Conservation (phyloP, 306 rosid genomes). For the Quillaja saponaria region DNA sequence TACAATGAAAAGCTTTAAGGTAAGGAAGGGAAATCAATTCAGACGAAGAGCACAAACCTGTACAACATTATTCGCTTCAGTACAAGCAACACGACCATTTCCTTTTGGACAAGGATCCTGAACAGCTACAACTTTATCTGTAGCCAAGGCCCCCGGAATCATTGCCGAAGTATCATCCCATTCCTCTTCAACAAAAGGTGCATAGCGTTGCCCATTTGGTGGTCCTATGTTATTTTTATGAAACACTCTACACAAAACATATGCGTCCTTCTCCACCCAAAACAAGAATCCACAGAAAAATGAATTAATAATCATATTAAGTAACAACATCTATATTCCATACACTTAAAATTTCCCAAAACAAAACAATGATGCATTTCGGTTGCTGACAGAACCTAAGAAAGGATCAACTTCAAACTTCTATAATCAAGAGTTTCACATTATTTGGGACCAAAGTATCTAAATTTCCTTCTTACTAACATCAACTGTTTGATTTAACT, state of each 20-base stretch:
- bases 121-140: slow-evolving; percentile 34
- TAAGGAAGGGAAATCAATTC: not conserved
- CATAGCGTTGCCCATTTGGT: slow-evolving; percentile 97
- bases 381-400: slow-evolving; percentile 24
- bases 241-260: slow-evolving; percentile 94
- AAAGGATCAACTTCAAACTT: slow-evolving; percentile 36
- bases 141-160: slow-evolving; percentile 63
- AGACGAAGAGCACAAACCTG: slow-evolving; percentile 42
- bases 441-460: slow-evolving; percentile 29
- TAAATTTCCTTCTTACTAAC: slow-evolving; percentile 28
- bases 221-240: slow-evolving; percentile 99
- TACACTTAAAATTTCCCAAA: slow-evolving; percentile 8
- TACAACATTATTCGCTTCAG: slow-evolving; percentile 23
- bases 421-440: slow-evolving; percentile 37
- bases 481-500: slow-evolving; percentile 27
- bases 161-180: slow-evolving; percentile 74
- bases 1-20: no score
- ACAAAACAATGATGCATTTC: slow-evolving; percentile 11
- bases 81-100: slow-evolving; percentile 7
- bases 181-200: slow-evolving; percentile 94
- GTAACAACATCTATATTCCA: slow-evolving; percentile 36
- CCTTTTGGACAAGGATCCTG: slow-evolving; percentile 34
- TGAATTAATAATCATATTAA: slow-evolving; percentile 26
- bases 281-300: slow-evolving; percentile 41
- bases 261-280: slow-evolving; percentile 81